Evolutionary conservation across 495 filamentous ascomycete species (phyloP), one percentile per base, ranked within the genome.

Genomic region (Chaetomidium leptoderma): DNA sequence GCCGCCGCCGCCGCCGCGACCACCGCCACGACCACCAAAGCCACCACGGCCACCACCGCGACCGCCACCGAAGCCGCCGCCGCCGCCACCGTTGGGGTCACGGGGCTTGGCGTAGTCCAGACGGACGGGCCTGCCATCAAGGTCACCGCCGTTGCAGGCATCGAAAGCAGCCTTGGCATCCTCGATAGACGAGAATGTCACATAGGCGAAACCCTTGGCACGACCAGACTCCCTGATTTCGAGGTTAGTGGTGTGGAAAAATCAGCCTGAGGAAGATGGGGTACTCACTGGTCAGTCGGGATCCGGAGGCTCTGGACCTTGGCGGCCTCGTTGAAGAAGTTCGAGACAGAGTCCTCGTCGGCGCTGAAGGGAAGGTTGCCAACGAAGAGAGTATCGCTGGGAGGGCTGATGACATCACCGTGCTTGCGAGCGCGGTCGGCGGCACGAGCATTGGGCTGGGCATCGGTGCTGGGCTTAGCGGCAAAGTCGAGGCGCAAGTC

Each of bases 121-220:
- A 65, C 93, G 87, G 64, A 96, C 78, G 23, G 87, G 63, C 61
- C 93, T 91, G 45, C 74, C 91, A 63, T 81, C 83, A 59, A 97
- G 78, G 42, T 88, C 81, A 57, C 79, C 75, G 59, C 93, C 93
- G 51, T 86, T 83, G 71, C 90, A 85, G n/a, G 76, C 75, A 63
- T 86, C 81, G 58, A 88, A 85, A 27, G 87, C 93, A 53, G 74
- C 72, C 74, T 86, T 87, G 53, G 93, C 90, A 66, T 97, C 92
- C 11, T 96, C 93, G 50, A 95, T 74, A 13, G 86, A 89, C 39
- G 74, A 72, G 78, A 89, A 96, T 64, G 86, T 85, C 49, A 98
- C 86, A 71, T 98, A 98, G 46, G 89, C 95, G 71, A 95, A 97
- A 53, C 93, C 93, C 83, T 97, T 97, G 70, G 83, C 87, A 53